Evolutionary conservation across 2,329 filamentous ascomycete species (phyloP).

Genomic region (Helotiales sp.): DNA sequence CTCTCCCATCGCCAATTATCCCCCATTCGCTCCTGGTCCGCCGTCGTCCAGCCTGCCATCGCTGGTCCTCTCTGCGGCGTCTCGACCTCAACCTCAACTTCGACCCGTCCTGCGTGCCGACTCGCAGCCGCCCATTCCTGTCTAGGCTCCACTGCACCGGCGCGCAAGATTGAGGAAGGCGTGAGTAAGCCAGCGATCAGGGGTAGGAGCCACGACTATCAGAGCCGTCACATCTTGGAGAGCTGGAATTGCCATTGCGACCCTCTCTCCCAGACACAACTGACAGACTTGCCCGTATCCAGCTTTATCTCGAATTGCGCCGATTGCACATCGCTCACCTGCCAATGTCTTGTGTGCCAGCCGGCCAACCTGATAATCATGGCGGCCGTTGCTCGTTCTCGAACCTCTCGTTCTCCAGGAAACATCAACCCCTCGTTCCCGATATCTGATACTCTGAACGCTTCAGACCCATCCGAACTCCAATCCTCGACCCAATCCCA

Average conservation of each 20-base stretch:
- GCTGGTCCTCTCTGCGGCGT: not conserved
- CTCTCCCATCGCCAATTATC: not conserved
- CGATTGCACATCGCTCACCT: conserved; percentile 28
- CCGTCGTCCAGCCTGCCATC: not conserved
- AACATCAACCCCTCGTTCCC: conserved; percentile 25
- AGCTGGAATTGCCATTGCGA: conserved; percentile 2
- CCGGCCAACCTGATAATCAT: conserved; percentile 25
- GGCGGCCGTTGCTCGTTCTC: conserved; percentile 22
- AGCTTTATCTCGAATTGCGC: conserved; percentile 22
- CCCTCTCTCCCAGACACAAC: not conserved
- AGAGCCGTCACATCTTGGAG: not conserved
- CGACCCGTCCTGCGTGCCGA: not conserved
- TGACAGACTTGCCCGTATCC: conserved; percentile 13
- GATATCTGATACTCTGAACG: conserved; percentile 32
- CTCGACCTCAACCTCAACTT: no score
- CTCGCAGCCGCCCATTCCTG: not conserved
- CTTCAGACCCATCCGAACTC: conserved; percentile 31
- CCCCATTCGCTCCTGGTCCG: not conserved
- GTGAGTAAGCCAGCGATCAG: not conserved
- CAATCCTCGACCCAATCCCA: conserved; percentile 7
- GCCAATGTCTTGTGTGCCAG: conserved; percentile 27
- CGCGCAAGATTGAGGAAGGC: not conserved
- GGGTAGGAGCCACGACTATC: not conserved
- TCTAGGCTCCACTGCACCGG: not conserved
- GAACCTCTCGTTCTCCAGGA: not conserved